Evolutionary conservation across 2,329 filamentous ascomycete genomes (phyloP).

Genomic region (Hymenoscyphus scutula): DNA sequence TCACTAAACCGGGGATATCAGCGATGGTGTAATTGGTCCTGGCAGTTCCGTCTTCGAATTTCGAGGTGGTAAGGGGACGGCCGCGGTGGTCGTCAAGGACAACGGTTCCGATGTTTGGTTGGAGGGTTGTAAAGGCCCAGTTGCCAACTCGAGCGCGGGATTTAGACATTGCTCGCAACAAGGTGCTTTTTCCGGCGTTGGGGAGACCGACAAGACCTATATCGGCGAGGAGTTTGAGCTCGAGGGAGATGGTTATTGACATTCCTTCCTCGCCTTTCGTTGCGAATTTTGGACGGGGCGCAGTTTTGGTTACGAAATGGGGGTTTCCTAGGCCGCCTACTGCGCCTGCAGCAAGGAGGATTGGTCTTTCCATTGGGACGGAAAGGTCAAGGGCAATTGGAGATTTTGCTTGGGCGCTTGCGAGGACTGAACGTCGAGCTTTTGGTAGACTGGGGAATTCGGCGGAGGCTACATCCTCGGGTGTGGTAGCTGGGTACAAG

Average conservation of each 20-base stretch:
- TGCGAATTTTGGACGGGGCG: constrained; percentile 78
- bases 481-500: constrained; percentile 75
- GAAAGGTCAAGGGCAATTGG: constrained; percentile 74
- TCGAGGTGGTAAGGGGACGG: constrained; percentile 53
- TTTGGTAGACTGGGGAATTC: constrained; percentile 57
- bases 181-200: constrained; percentile 93
- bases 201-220: constrained; percentile 92
- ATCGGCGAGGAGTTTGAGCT: constrained; percentile 92
- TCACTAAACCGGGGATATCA: constrained; percentile 91
- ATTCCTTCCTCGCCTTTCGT: constrained; percentile 81
- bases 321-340: constrained; percentile 91
- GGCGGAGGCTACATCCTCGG: constrained; percentile 63
- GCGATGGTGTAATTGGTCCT: constrained; percentile 87
- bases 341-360: constrained; percentile 83
- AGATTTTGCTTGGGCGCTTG: constrained; percentile 59
- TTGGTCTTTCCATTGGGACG: constrained; percentile 74
- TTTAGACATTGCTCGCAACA: constrained; percentile 82
- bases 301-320: constrained; percentile 79
- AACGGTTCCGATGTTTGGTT: constrained; percentile 94
- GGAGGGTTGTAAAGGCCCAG: constrained; percentile 96
- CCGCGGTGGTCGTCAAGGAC: constrained; percentile 85
- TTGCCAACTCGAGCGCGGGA: constrained; percentile 85
- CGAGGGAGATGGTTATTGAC: constrained; percentile 76
- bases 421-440: constrained; percentile 54
- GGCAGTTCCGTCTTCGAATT: constrained; percentile 48